Evolutionary conservation across 352 stramenopile genomes (phyloP).

Genomic region (Peronosclerospora sorghi): DNA sequence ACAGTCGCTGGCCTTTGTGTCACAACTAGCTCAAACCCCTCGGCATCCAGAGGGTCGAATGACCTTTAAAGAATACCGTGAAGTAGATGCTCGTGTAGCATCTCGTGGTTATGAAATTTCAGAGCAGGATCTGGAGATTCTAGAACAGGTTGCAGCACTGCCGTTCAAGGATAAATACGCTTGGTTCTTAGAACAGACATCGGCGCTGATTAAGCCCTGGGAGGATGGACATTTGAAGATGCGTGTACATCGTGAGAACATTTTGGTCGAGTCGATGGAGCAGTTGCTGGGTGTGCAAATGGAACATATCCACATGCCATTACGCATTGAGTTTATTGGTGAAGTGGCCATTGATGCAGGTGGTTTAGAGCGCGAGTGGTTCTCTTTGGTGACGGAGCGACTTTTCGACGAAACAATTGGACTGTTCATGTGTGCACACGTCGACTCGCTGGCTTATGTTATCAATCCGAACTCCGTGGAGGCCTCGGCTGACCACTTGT

Average conservation of each 20-base stretch:
- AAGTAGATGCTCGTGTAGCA: constrained; percentile 76
- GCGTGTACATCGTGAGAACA: constrained; percentile 73
- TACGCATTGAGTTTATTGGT: constrained; percentile 83
- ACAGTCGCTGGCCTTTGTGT: constrained; percentile 78
- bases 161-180: constrained; percentile 85
- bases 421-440: constrained; percentile 79
- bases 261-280: constrained; percentile 80
- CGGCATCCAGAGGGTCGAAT: constrained; percentile 73
- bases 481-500: constrained; percentile 88
- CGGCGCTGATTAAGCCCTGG: constrained; percentile 76
- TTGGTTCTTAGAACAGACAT: constrained; percentile 79
- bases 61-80: constrained; percentile 83
- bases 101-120: constrained; percentile 83
- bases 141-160: constrained; percentile 73
- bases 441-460: constrained; percentile 68
- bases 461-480: constrained; percentile 79
- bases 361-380: constrained; percentile 85
- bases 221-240: constrained; percentile 81
- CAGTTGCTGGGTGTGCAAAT: constrained; percentile 74
- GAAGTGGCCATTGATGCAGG: constrained; percentile 85
- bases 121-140: constrained; percentile 77
- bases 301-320: constrained; percentile 80
- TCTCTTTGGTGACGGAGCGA: constrained; percentile 69
- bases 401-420: constrained; percentile 84
- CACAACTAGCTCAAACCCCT: constrained; percentile 70